Conservation (phyloP, 768 basidiomycete genomes). For the Boletus reticuloceps region DNA sequence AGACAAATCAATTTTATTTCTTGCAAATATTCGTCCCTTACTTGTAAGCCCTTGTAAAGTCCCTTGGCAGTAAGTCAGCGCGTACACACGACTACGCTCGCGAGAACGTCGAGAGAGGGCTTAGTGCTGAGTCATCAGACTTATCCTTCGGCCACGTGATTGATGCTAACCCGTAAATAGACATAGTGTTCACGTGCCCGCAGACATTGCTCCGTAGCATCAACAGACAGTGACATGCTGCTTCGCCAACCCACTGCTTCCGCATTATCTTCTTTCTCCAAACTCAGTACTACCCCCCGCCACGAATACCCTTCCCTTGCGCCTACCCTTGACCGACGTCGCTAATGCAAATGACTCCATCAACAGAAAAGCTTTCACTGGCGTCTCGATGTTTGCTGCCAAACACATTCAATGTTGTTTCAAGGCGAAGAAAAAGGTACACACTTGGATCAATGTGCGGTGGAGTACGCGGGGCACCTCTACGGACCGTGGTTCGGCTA, state of each 20-base stretch:
- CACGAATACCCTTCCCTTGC: slow-evolving; percentile 22
- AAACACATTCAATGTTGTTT: background rate
- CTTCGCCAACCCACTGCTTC: background rate
- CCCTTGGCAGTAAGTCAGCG: too few relatives aligned
- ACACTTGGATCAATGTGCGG: slow-evolving; percentile 10
- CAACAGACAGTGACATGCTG: too few relatives aligned
- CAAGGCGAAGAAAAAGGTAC: background rate
- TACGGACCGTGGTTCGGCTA: background rate
- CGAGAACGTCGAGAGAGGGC: too few relatives aligned
- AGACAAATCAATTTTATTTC: too few relatives aligned
- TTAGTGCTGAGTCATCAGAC: too few relatives aligned
- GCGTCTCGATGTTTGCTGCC: slow-evolving; percentile 19
- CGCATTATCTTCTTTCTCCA: slow-evolving; percentile 8
- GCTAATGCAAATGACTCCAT: slow-evolving; percentile 18
- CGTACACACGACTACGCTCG: too few relatives aligned
- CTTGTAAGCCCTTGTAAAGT: too few relatives aligned
- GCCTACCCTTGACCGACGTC: slow-evolving; percentile 23
- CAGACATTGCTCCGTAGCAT: too few relatives aligned
- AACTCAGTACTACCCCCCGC: slow-evolving; percentile 12
- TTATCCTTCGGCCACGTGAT: too few relatives aligned
- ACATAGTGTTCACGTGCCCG: too few relatives aligned
- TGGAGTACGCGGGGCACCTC: slow-evolving; percentile 1
- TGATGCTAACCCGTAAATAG: too few relatives aligned
- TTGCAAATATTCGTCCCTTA: too few relatives aligned
- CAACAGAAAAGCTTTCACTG: slow-evolving; percentile 16